Conservation (phyloP, 2,329 filamentous ascomycete species). For the Chaetothyriales sp. region DNA sequence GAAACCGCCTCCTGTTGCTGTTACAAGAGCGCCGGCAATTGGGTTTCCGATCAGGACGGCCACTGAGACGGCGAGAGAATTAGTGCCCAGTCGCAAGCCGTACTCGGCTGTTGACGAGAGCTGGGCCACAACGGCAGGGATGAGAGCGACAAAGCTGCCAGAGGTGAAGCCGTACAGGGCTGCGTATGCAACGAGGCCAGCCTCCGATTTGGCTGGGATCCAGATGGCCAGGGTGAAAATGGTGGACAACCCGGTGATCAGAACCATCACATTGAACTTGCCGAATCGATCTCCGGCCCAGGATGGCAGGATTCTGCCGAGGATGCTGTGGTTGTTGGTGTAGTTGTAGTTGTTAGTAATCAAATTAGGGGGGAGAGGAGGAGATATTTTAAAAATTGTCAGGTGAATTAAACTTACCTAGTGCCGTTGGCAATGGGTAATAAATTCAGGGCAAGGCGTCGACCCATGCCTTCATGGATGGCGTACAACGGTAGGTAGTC, state of each 20-base stretch:
- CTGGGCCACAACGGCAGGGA: constrained; percentile 45
- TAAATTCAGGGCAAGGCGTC: neutral
- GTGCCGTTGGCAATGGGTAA: neutral
- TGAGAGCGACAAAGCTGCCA: constrained; percentile 49
- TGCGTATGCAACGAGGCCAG: constrained; percentile 48
- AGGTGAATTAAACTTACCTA: neutral
- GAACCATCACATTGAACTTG: neutral
- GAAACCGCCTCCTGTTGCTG: too few species aligned
- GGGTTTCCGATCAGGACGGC: constrained; percentile 50
- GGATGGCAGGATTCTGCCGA: neutral
- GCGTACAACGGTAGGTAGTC: neutral
- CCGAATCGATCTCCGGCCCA: neutral
- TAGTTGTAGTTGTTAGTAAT: too few species aligned
- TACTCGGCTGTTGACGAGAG: constrained; percentile 56
- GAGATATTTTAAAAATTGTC: too few species aligned
- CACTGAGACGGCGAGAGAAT: constrained; percentile 47
- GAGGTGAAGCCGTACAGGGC: constrained; percentile 55
- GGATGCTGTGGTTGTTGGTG: too few species aligned
- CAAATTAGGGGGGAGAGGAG: too few species aligned
- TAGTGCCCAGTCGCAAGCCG: constrained; percentile 39
- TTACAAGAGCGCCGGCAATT: constrained; percentile 40
- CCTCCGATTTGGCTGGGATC: constrained; percentile 38
- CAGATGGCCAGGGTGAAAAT: constrained; percentile 40
- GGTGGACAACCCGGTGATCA: constrained; percentile 21
- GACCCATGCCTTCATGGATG: neutral